phyloP scores from a whole-genome alignment of 768 basidiomycete genomes.

The Lepiota venenata region DNA sequence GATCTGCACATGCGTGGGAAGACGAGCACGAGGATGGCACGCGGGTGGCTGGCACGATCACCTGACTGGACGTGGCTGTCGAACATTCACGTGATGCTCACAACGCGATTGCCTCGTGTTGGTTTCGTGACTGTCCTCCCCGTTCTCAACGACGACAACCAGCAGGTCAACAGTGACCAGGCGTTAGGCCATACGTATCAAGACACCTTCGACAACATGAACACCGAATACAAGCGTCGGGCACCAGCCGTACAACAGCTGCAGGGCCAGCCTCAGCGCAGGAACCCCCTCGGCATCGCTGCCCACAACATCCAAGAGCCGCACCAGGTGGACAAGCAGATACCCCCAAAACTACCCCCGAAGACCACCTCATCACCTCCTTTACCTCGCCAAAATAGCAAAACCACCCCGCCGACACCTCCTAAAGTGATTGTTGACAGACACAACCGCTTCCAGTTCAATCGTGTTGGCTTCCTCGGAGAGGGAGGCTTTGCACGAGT shows the following conservation, averaged over 20 bases:
- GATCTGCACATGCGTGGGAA: not conserved
- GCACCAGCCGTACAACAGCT: constrained; percentile 13
- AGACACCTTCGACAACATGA: constrained; percentile 5
- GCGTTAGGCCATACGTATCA: constrained; percentile 12
- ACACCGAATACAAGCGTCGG: constrained; percentile 10
- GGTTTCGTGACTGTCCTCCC: not conserved
- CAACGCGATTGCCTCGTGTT: constrained; percentile 14
- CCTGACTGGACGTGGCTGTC: constrained; percentile 1
- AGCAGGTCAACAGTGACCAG: constrained; percentile 4
- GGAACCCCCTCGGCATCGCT: constrained; percentile 2
- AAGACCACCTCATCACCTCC: constrained; percentile 57
- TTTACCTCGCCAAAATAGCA: constrained; percentile 77
- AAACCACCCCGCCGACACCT: constrained; percentile 78
- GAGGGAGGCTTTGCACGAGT: constrained; percentile 98
- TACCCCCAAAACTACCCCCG: constrained; percentile 34
- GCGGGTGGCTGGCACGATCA: constrained; percentile 3
- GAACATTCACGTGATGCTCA: constrained; percentile 12
- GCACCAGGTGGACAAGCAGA: constrained; percentile 21
- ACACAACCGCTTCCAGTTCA: constrained; percentile 51
- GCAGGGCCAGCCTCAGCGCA: constrained; percentile 14
- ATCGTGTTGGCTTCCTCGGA: constrained; percentile 80
- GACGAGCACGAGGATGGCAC: not conserved
- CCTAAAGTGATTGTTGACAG: constrained; percentile 74
- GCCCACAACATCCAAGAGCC: constrained; percentile 14
- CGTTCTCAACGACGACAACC: not conserved